Percentiles rank a stretch among this genome's conserved stretches.
Conservation (phyloP, 2,329 filamentous ascomycete genomes). For the Karstenula rhodostoma region DNA sequence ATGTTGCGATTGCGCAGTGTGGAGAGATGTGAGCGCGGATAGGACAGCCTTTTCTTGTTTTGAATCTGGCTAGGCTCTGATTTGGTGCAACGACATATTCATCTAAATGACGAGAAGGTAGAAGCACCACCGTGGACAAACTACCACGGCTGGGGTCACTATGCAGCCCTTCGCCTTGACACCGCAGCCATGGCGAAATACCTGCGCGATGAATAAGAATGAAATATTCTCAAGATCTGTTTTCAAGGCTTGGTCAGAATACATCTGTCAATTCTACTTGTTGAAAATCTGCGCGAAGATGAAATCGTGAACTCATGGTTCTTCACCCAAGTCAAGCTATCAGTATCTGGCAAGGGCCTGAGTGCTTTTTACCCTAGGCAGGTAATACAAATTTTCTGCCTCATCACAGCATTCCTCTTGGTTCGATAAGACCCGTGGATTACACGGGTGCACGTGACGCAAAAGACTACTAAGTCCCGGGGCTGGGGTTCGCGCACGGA, state of each 20-base stretch:
- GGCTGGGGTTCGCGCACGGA: background rate
- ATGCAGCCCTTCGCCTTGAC: background rate
- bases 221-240: background rate
- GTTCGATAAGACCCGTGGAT: background rate
- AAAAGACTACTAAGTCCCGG: background rate
- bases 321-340: background rate
- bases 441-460: constrained; percentile 13
- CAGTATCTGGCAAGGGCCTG: background rate
- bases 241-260: background rate
- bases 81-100: constrained; percentile 12
- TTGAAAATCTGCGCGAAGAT: background rate
- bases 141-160: background rate
- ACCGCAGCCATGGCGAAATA: background rate
- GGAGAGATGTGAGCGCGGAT: constrained; percentile 79
- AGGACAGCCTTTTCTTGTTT: constrained; percentile 4
- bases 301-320: background rate
- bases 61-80: background rate
- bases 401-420: background rate
- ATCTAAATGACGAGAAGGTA: background rate
- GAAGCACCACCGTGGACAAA: background rate
- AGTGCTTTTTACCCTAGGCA: too few relatives aligned
- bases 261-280: background rate
- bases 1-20: constrained; percentile 85
- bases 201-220: background rate
- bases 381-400: background rate